Percentiles rank a stretch among this genome's conserved stretches.
Conservation (phyloP, 164 flowering plant genomes). For the Echeveria elegans region DNA sequence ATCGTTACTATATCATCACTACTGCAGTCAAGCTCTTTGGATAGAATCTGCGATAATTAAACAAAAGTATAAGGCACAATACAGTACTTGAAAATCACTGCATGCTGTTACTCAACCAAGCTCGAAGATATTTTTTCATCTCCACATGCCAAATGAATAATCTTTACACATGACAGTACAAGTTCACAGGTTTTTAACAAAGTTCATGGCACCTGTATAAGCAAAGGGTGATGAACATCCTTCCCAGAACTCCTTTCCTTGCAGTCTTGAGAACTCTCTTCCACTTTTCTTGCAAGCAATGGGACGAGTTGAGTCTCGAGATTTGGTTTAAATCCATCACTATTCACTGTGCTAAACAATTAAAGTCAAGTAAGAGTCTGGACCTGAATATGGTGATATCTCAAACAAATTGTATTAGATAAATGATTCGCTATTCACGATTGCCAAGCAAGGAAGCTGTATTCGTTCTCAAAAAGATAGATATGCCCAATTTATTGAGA, state of each 20-base stretch:
- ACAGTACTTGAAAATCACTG: too few species aligned
- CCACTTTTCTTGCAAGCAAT: constrained; percentile 56
- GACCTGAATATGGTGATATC: neutral
- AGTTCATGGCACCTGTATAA: constrained; percentile 50
- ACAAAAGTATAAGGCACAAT: too few species aligned
- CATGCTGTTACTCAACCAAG: too few species aligned
- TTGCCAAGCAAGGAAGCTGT: too few species aligned
- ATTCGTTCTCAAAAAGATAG: too few species aligned
- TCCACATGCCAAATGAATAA: too few species aligned
- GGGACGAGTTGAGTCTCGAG: constrained; percentile 87
- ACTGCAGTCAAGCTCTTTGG: constrained; percentile 59
- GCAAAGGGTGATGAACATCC: constrained; percentile 65
- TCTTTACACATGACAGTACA: too few species aligned
- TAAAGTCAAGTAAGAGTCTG: constrained; percentile 4
- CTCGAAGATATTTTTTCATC: too few species aligned
- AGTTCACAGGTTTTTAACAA: neutral
- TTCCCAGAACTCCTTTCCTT: constrained; percentile 41
- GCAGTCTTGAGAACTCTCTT: constrained; percentile 37
- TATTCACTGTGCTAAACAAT: constrained; percentile 66
- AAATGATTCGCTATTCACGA: too few species aligned
- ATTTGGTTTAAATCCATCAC: constrained; percentile 89
- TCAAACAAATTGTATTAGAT: neutral
- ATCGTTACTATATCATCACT: constrained; percentile 58
- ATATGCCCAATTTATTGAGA: too few species aligned
- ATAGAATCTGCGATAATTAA: constrained; percentile 39